phyloP scores from a whole-genome alignment of 208 protist genomes.

The Entamoeba invadens region DNA sequence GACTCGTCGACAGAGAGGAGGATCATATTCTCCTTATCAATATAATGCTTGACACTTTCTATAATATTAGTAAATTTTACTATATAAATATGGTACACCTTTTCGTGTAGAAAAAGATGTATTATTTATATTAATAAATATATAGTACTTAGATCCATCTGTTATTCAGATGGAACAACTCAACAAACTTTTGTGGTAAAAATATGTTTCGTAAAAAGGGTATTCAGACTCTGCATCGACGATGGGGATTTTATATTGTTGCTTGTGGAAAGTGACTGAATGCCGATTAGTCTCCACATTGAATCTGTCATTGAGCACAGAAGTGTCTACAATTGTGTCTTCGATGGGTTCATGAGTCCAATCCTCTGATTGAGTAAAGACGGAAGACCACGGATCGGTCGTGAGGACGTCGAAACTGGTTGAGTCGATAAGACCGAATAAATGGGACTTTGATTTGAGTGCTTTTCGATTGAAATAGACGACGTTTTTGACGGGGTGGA shows the following conservation, averaged over 20 bases:
- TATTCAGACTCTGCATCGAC: not conserved
- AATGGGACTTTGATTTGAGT: not conserved
- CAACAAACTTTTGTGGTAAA: slow-evolving; percentile 1
- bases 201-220: not conserved
- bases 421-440: not conserved
- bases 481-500: not conserved
- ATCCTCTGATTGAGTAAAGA: not conserved
- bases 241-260: not conserved
- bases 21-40: not conserved
- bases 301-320: not conserved
- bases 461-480: not conserved
- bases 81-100: not conserved
- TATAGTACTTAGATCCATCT: too few species aligned
- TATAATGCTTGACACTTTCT: not conserved
- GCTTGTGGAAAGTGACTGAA: not conserved
- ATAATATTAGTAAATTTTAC: too few species aligned
- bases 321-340: not conserved
- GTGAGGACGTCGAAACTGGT: not conserved
- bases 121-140: too few species aligned
- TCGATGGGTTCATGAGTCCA: not conserved
- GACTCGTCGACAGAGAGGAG: not conserved
- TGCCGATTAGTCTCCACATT: not conserved
- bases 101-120: too few species aligned
- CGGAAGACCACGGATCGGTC: not conserved
- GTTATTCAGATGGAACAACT: too few species aligned